phyloP scores from a whole-genome alignment of 495 filamentous ascomycete genomes.

The Hypoxylon lienhwacheense region DNA sequence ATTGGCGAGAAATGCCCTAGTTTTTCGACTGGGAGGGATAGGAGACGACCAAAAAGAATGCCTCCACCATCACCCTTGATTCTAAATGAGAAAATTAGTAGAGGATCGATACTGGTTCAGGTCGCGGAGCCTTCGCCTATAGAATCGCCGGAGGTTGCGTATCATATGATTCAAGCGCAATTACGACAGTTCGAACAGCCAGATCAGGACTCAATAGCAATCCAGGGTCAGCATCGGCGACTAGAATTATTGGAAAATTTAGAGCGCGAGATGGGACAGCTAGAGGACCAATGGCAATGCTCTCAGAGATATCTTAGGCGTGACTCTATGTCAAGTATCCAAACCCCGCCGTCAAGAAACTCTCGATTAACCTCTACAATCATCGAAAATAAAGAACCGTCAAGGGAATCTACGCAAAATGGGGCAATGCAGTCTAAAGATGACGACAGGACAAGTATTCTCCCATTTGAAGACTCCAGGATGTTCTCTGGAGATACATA shows the following conservation, averaged over 20 bases:
- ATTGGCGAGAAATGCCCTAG: conserved; percentile 56
- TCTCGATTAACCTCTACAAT: conserved; percentile 38
- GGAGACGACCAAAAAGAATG: conserved; percentile 46
- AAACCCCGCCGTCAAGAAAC: conserved; percentile 36
- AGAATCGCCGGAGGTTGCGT: conserved; percentile 52
- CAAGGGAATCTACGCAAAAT: conserved; percentile 35
- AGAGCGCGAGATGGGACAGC: conserved; percentile 56
- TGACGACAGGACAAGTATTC: conserved; percentile 28
- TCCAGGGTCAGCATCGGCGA: conserved; percentile 40
- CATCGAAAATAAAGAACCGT: conserved; percentile 43
- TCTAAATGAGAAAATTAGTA: conserved; percentile 40
- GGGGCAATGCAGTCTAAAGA: conserved; percentile 23
- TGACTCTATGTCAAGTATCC: conserved; percentile 52
- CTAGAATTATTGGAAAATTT: conserved; percentile 53
- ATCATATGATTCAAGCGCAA: conserved; percentile 54
- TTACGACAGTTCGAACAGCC: conserved; percentile 49
- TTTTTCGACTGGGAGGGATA: conserved; percentile 52
- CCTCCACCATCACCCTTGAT: conserved; percentile 53
- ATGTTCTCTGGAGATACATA: conserved; percentile 36
- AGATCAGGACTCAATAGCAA: conserved; percentile 34
- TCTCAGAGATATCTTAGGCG: conserved; percentile 50
- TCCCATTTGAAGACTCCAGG: conserved; percentile 29
- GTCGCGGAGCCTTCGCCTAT: conserved; percentile 50
- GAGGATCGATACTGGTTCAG: conserved; percentile 40
- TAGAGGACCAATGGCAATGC: conserved; percentile 55